Conservation (phyloP, 495 filamentous ascomycete genomes). For the Tuber indicum region DNA sequence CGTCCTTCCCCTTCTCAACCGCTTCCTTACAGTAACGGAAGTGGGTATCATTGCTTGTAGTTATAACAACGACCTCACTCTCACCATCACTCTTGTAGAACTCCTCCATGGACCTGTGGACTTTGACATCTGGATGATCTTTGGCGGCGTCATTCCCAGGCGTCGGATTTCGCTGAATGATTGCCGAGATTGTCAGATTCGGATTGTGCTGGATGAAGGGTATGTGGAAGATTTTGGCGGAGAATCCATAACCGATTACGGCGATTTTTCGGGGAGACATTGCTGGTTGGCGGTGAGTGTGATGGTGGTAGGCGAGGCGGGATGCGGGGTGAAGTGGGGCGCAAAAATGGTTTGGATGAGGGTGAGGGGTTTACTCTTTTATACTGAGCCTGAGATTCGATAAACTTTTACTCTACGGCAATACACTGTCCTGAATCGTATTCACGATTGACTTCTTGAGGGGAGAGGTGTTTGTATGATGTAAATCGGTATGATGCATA, state of each 20-base stretch:
- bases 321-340: not conserved
- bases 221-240: slow-evolving; percentile 85
- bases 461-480: not conserved
- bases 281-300: not conserved
- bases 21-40: slow-evolving; percentile 59
- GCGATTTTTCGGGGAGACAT: slow-evolving; percentile 47
- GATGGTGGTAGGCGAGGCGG: slow-evolving; percentile 1
- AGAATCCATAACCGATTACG: slow-evolving; percentile 65
- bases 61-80: slow-evolving; percentile 67
- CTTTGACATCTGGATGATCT: slow-evolving; percentile 62
- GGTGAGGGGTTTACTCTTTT: not conserved
- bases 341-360: not conserved
- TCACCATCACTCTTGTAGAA: slow-evolving; percentile 56
- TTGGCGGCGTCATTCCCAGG: slow-evolving; percentile 57
- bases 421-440: not conserved
- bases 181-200: slow-evolving; percentile 62
- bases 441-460: not conserved
- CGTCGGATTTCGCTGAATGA: slow-evolving; percentile 71
- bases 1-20: slow-evolving; percentile 70
- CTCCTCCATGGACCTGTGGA: slow-evolving; percentile 54
- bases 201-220: slow-evolving; percentile 66
- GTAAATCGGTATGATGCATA: not conserved
- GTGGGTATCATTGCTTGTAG: slow-evolving; percentile 71
- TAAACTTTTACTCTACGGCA: not conserved
- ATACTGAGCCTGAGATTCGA: not conserved